phyloP scores from a whole-genome alignment of 73 alveolate species.

The Tetrahymena elliotti region DNA sequence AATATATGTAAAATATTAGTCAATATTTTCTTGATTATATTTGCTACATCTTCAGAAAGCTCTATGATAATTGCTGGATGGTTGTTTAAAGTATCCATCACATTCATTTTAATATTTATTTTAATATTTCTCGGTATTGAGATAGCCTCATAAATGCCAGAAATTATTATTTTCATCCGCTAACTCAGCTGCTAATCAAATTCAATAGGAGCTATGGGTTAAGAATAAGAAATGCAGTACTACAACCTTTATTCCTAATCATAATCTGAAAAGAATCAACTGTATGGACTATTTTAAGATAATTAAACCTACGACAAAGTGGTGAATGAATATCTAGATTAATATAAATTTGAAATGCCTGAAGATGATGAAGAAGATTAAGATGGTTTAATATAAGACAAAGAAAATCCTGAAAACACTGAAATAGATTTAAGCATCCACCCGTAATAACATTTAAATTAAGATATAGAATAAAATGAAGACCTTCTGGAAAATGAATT shows the following conservation, averaged over 20 bases:
- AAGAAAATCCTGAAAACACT: not conserved
- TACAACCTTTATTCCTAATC: not conserved
- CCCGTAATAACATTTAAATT: not conserved
- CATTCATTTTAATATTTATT: not conserved
- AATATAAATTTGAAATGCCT: not conserved
- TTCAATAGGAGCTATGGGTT: not conserved
- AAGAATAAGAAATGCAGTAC: not conserved
- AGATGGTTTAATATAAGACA: not conserved
- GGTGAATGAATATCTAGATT: not conserved
- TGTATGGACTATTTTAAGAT: not conserved
- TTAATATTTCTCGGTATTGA: not conserved
- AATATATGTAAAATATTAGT: not conserved
- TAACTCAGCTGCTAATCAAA: not conserved
- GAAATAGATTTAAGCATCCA: not conserved
- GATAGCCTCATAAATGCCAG: not conserved
- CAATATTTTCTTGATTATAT: not conserved
- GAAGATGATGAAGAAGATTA: not conserved
- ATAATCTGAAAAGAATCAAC: not conserved
- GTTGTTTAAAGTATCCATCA: not conserved
- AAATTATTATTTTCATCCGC: not conserved
- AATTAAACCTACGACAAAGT: not conserved
- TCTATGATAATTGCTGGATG: not conserved
- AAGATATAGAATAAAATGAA: not conserved
- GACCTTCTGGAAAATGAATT: not conserved
- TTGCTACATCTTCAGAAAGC: not conserved